A percentile compares a stretch with the other conserved stretches of the same genome.
Evolutionary conservation across 495 filamentous ascomycete species (phyloP).

Genomic region (Venustampulla echinocandica): DNA sequence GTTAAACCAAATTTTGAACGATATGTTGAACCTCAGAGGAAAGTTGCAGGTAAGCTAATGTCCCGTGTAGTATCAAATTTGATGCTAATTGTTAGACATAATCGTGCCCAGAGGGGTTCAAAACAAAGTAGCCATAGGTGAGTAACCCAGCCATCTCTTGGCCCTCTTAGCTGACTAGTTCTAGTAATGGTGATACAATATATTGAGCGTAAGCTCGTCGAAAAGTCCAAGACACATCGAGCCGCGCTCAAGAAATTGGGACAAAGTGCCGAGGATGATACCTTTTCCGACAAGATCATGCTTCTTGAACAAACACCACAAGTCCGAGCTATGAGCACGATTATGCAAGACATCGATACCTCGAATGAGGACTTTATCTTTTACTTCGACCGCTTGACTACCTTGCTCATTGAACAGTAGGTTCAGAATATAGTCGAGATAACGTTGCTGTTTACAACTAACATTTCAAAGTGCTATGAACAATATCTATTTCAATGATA

Average conservation of each 20-base stretch:
- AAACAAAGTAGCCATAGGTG: slow-evolving; percentile 85
- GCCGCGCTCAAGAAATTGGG: slow-evolving; percentile 67
- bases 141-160: slow-evolving; percentile 14
- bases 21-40: slow-evolving; percentile 83
- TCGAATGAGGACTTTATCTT: slow-evolving; percentile 88
- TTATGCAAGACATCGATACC: slow-evolving; percentile 74
- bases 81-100: slow-evolving; percentile 51
- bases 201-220: slow-evolving; percentile 70
- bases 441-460: neutral
- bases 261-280: slow-evolving; percentile 53
- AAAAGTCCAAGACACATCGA: slow-evolving; percentile 79
- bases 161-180: slow-evolving; percentile 17
- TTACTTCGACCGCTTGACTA: slow-evolving; percentile 82
- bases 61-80: neutral
- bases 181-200: slow-evolving; percentile 83
- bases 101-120: slow-evolving; percentile 92
- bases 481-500: slow-evolving; percentile 52
- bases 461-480: slow-evolving; percentile 54
- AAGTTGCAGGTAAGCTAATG: slow-evolving; percentile 51
- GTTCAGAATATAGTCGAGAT: slow-evolving; percentile 6
- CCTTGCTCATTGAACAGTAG: slow-evolving; percentile 77
- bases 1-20: slow-evolving; percentile 92
- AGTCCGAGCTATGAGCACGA: slow-evolving; percentile 77
- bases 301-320: slow-evolving; percentile 68
- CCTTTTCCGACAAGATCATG: slow-evolving; percentile 63